Evolutionary conservation across 2,329 filamentous ascomycete species (phyloP), one percentile per base, ranked within the genome.

Genomic region (Mycocentrospora acerina): DNA sequence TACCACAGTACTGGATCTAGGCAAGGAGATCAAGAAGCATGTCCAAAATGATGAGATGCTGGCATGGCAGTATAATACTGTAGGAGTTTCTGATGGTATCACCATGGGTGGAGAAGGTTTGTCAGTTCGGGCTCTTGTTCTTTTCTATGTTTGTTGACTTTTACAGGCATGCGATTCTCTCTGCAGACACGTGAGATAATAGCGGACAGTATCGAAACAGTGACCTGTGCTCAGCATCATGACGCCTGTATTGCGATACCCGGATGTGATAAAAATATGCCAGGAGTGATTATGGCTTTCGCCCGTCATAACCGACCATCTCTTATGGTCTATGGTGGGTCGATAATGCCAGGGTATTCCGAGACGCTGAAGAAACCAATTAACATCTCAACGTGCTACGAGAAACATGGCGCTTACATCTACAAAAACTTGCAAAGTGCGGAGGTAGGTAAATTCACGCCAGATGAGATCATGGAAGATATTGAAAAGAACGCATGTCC

Each of bases 251-350:
- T 96, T 64, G 83, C 88, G 19, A 91, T 96, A 54, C 90, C 91
- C 0, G 90, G 90, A 9, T 96, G 90, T 66, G 90, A 96, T 73
- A 96, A 96, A 79, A 96, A 96, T 68, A 96, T 96, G 91, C 90
- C 90, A 0, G 90, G 90, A 48, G 85, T 88, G 12, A 76, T 93
- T 48, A 95, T 95, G 84, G 90, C 87, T 0, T 90, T 93, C 60
- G 88, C 88, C 11, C 81, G 91, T 40, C 88, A 94, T 70, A 96
- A 96, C 69, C 80, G 91, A 8, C 91, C 91, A 4, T 93, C 89
- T 32, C 75, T 96, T 62, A 95, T 96, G 90, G 85, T 97, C 43
- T 97, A 96, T 65, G 91, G 91, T 34, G 91, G 91, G 26, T 88
- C 88, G 12, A 96, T 95, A 59, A 82, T 83, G 60, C 88, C 89